A percentile compares a stretch with the other conserved stretches of the same genome.
These are phyloP conservation scores for Veloboletus limbatus DNA, from an alignment of 1,284 basidiomycete species.

Conservation along the genomic window DNA sequence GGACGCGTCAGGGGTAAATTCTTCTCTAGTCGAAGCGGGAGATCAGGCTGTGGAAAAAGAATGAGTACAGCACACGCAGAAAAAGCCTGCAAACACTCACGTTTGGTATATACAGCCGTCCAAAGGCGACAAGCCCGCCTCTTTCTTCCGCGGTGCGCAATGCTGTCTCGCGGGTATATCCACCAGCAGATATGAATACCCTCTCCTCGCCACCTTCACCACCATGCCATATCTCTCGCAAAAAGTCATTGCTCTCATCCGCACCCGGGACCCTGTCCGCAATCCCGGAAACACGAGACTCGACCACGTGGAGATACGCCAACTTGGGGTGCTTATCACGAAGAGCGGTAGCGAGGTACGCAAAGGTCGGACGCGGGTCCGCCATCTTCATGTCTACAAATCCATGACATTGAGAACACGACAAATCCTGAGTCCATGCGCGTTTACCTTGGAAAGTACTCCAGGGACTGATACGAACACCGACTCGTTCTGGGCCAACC, in stretches of 20 bases:
- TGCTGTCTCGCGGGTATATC: conserved; percentile 18
- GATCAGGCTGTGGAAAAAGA: conserved; percentile 6
- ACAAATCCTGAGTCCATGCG: too few relatives aligned
- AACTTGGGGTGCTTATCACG: conserved; percentile 30
- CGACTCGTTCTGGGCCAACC: too few relatives aligned
- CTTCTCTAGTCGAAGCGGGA: too few relatives aligned
- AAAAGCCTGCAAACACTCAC: too few relatives aligned
- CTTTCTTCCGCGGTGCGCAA: conserved; percentile 19
- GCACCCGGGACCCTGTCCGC: too few relatives aligned
- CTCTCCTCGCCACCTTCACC: conserved; percentile 18
- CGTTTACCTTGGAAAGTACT: too few relatives aligned
- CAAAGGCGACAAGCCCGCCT: conserved; percentile 43
- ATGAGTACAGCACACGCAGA: too few relatives aligned
- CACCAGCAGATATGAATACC: conserved; percentile 47
- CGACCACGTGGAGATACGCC: too few relatives aligned
- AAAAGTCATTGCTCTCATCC: conserved; percentile 19
- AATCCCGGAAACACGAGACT: too few relatives aligned
- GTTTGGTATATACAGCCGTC: conserved; percentile 34
- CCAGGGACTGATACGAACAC: too few relatives aligned
- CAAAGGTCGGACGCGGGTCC: conserved; percentile 43
- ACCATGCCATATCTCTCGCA: conserved; percentile 35
- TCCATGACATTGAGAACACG: too few relatives aligned
- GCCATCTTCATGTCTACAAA: too few relatives aligned
- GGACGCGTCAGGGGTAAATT: background rate
- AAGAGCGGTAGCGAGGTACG: conserved; percentile 38